Base-by-base conservation (phyloP, 306 rosid genomes). In the Dalbergia oliveri region DNA sequence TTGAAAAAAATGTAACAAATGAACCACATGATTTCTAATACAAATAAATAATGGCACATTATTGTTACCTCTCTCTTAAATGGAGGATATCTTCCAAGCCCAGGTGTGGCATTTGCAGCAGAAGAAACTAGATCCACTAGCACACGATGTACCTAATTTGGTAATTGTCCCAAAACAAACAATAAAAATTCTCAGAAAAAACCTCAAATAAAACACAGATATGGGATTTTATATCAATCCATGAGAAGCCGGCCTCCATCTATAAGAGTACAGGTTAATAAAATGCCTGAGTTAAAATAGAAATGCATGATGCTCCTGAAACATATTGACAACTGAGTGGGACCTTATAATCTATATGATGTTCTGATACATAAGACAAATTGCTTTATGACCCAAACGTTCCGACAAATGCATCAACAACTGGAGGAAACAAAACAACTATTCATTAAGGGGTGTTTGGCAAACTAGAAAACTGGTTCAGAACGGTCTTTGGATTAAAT, bases 61-160 rank as follows among this genome's bases (percentile, higher is more conserved):
- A 33, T 50, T 53, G 59, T 73, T 84, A 92, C 99, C 98, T 95
- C 99, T 88, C 94, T 93, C 92, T 95, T 95, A 86, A 91, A 95
- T 73, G 99, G 96, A 83, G 97, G 99, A 80, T 95, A 95, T 82
- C 98, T 89, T 87, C 99, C 99, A 65, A 95, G 99, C 82, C 99
- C 99, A 34, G 99, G 98, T 5, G 98, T 95, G 73, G 93, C 97
- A 89, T 79, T 90, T 81, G 99, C 99, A 70, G 99, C 85, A 49
- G 98, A 88, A 77, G 99, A 91, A 81, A 95, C 96, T 73, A 95
- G 87, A 76, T 93, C 99, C 75, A 91, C 88, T 76, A 95, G 86
- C 79, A 95, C 98, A 14, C 99, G 91, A 77, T 93, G 98, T 58
- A 95, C 99, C 99, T 93, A 74, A 58, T 70, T 61, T 60, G 83